Evolutionary conservation across 352 stramenopile genomes (phyloP), one percentile per base, ranked within the genome.

Genomic region (Globisporangium carolinianum): DNA sequence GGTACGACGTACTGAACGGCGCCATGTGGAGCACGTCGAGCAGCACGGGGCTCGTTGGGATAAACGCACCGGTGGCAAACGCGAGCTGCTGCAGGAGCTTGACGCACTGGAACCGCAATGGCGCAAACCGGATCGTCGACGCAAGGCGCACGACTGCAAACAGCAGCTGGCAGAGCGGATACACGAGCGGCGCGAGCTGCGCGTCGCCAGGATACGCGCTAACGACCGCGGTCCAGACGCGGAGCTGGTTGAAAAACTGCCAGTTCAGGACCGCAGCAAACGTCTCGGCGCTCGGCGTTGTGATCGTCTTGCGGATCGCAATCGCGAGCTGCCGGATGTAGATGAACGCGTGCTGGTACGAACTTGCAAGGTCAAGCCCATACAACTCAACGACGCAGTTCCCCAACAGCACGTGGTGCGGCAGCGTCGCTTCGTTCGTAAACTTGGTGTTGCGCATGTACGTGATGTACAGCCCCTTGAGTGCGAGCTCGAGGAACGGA

Each of bases 311-410:
- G 58, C 97, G 87, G 51, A 99, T 82, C 68, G 98, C 91, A 56
- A 99, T 92, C n/a, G 97, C 97, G 52, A 99, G 73, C 70, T 99
- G 94, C 37, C 97, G 91, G 55, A 99, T 98, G 78, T 99, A 99
- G 36, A 99, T 86, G 69, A 99, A 99, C 17, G 97, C 96, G 75
- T 99, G 96, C 72, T 99, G 97, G 81, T 99, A 99, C 47, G 96
- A 96, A 58, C 89, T 97, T 17, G 90, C 87, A 49, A 98, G 80
- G 71, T 99, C 95, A 15, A 99, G 67, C 14, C 89, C 87, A 63
- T 98, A 99, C 17, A 99, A 79, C 68, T 99, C 96, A n/a, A 99
- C 96, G 14, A 99, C 77, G 72, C 96, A 99, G 68, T 99, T 99
- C 49, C 91, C 93, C 75, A 98, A 95, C 58, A 99, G 60, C 10